Conservation (phyloP, 2,329 filamentous ascomycete genomes). For the Anthostomella pinea region DNA sequence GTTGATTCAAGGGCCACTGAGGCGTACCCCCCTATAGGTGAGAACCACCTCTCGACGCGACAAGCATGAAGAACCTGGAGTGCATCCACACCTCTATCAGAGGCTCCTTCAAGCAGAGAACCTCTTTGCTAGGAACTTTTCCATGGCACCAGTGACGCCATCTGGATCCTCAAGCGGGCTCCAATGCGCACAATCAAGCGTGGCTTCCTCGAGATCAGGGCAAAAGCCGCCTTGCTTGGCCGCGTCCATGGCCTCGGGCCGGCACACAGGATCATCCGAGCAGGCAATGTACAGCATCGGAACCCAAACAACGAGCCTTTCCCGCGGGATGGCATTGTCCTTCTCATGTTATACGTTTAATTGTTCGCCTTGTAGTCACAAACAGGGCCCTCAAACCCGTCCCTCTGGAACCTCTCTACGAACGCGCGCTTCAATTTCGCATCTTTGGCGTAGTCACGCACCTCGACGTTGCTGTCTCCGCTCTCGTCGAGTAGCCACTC, state of each 20-base stretch:
- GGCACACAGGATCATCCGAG: slow-evolving; percentile 33
- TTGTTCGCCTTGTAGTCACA: slow-evolving; percentile 35
- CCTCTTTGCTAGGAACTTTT: slow-evolving; percentile 15
- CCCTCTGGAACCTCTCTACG: slow-evolving; percentile 31
- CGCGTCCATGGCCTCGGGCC: slow-evolving; percentile 28
- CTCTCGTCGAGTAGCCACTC: slow-evolving; percentile 16
- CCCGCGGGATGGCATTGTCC: slow-evolving; percentile 25
- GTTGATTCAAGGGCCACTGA: too few species aligned
- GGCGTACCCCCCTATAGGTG: too few species aligned
- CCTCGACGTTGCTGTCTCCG: slow-evolving; percentile 20
- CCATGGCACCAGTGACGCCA: slow-evolving; percentile 20
- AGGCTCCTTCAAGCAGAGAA: slow-evolving; percentile 2
- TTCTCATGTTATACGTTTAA: slow-evolving; percentile 25
- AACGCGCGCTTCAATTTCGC: slow-evolving; percentile 19
- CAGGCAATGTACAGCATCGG: slow-evolving; percentile 36
- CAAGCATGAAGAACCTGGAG: too few species aligned
- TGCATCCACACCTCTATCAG: too few species aligned
- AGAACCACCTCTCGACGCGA: too few species aligned
- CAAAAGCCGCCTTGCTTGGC: slow-evolving; percentile 27
- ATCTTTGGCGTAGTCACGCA: slow-evolving; percentile 35
- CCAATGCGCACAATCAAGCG: slow-evolving; percentile 36
- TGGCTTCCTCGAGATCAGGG: slow-evolving; percentile 30
- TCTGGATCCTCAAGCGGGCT: slow-evolving; percentile 32
- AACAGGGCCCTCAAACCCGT: slow-evolving; percentile 34
- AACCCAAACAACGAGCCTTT: slow-evolving; percentile 29